Conservation (phyloP, 352 stramenopile genomes). For the Globisporangium paroecandrum region DNA sequence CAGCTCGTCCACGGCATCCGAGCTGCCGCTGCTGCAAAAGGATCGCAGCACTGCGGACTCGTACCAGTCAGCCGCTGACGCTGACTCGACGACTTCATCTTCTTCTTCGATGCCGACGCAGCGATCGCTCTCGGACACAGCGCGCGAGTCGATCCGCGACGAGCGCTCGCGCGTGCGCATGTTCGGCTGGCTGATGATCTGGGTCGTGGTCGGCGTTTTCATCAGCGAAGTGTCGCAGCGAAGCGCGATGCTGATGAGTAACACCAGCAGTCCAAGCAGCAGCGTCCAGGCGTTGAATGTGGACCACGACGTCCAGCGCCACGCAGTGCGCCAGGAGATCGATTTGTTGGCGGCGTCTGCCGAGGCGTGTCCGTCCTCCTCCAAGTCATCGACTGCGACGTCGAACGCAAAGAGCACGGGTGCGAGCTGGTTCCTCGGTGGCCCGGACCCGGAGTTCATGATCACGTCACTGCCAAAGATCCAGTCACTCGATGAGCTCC, state of each 20-base stretch:
- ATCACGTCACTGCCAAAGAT: conserved; percentile 39
- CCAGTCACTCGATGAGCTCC: conserved; percentile 55
- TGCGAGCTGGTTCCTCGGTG: conserved; percentile 59
- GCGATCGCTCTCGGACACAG: conserved; percentile 6
- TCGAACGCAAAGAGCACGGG: conserved; percentile 24
- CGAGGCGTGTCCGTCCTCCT: conserved; percentile 17
- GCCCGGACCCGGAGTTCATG: conserved; percentile 56
- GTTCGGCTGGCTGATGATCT: conserved; percentile 43
- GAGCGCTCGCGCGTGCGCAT: conserved; percentile 38
- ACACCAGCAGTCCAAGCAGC: background rate
- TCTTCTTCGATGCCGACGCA: background rate
- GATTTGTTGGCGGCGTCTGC: conserved; percentile 48
- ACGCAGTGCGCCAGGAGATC: conserved; percentile 48
- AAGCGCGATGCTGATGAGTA: conserved; percentile 15
- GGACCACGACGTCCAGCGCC: conserved; percentile 25
- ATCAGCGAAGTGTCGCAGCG: conserved; percentile 29
- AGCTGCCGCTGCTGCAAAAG: conserved; percentile 24
- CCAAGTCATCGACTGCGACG: background rate
- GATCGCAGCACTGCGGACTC: background rate
- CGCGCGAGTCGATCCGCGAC: conserved; percentile 23
- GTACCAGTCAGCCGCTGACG: conserved; percentile 5
- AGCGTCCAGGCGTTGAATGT: conserved; percentile 19
- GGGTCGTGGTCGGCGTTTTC: conserved; percentile 47
- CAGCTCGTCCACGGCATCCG: conserved; percentile 2
- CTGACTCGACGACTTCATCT: background rate